These are phyloP conservation scores for Mangifera indica DNA, from an alignment of 345 rosid species.

Conservation along the genomic window DNA sequence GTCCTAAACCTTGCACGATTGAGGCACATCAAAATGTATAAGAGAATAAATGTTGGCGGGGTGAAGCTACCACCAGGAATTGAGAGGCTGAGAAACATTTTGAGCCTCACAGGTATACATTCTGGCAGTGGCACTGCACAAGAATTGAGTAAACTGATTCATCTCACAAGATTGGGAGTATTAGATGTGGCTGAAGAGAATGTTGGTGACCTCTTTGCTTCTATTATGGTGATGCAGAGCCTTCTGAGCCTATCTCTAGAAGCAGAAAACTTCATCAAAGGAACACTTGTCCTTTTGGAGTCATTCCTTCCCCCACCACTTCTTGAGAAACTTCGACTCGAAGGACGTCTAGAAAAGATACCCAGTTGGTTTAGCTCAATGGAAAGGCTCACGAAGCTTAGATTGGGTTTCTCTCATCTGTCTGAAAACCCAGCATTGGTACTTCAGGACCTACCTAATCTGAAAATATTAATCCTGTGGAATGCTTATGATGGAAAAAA, in stretches of 20 bases:
- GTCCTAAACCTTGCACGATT: conserved; percentile 24
- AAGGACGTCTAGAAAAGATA: conserved; percentile 28
- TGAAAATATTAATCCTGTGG: conserved; percentile 30
- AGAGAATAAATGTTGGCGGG: conserved; percentile 22
- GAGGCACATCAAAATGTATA: conserved; percentile 37
- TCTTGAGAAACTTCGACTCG: conserved; percentile 33
- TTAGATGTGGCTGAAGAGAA: conserved; percentile 34
- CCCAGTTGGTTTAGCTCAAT: conserved; percentile 37
- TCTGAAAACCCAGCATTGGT: conserved; percentile 36
- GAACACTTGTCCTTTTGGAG: conserved; percentile 24
- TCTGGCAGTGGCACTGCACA: conserved; percentile 27
- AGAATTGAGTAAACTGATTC: conserved; percentile 29
- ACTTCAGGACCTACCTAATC: conserved; percentile 38
- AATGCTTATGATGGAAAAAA: conserved; percentile 36
- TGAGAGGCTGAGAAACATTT: conserved; percentile 26
- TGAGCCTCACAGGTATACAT: conserved; percentile 39
- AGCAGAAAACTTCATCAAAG: conserved; percentile 11
- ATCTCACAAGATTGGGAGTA: conserved; percentile 37
- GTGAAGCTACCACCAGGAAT: conserved; percentile 33
- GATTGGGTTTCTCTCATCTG: conserved; percentile 33
- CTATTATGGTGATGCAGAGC: conserved; percentile 34
- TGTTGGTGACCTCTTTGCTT: conserved; percentile 27
- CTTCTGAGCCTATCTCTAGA: conserved; percentile 36
- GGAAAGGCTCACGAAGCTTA: conserved; percentile 30
- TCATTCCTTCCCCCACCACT: conserved; percentile 38